A percentile compares a stretch with the other conserved stretches of the same genome.
Evolutionary conservation across 1,284 basidiomycete genomes (phyloP).

Genomic region (Naganishia sp.): DNA sequence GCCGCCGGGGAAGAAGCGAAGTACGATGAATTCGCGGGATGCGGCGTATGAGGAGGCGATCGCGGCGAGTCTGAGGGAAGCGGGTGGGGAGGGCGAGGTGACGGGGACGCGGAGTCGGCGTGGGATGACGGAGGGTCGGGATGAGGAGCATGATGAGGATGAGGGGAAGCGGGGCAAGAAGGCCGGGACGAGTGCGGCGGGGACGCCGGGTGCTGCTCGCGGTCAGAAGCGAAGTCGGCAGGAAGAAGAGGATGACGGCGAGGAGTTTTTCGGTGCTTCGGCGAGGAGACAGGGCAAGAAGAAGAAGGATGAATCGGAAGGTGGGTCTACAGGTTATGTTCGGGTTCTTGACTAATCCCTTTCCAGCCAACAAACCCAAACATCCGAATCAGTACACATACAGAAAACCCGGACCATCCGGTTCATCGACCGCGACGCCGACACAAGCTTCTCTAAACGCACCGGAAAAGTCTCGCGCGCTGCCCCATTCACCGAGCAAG

Average conservation of each 20-base stretch:
- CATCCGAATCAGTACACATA: constrained; percentile 65
- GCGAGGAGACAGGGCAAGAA: constrained; percentile 44
- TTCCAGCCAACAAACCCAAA: constrained; percentile 46
- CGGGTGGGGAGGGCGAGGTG: constrained; percentile 16
- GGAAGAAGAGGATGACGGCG: constrained; percentile 32
- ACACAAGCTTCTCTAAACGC: constrained; percentile 38
- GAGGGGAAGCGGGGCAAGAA: constrained; percentile 39
- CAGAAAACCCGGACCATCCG: constrained; percentile 51
- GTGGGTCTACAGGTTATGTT: constrained; percentile 36
- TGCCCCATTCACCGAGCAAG: constrained; percentile 28
- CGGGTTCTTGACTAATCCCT: constrained; percentile 1
- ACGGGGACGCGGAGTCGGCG: constrained; percentile 33
- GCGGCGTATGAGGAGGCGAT: constrained; percentile 87
- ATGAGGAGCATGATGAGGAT: constrained; percentile 35
- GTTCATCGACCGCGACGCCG: constrained; percentile 28
- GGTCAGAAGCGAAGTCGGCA: constrained; percentile 34
- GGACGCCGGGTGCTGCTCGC: background rate
- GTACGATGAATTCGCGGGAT: constrained; percentile 96
- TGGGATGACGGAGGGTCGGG: constrained; percentile 30
- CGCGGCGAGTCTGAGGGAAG: constrained; percentile 50
- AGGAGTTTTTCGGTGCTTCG: constrained; percentile 39
- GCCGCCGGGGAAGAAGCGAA: constrained; percentile 68
- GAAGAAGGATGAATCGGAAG: constrained; percentile 47
- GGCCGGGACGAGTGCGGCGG: constrained; percentile 50
- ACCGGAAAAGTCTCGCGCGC: constrained; percentile 36